phyloP scores from a whole-genome alignment of 2,329 filamentous ascomycete genomes.

The Fusarium nygamai region DNA sequence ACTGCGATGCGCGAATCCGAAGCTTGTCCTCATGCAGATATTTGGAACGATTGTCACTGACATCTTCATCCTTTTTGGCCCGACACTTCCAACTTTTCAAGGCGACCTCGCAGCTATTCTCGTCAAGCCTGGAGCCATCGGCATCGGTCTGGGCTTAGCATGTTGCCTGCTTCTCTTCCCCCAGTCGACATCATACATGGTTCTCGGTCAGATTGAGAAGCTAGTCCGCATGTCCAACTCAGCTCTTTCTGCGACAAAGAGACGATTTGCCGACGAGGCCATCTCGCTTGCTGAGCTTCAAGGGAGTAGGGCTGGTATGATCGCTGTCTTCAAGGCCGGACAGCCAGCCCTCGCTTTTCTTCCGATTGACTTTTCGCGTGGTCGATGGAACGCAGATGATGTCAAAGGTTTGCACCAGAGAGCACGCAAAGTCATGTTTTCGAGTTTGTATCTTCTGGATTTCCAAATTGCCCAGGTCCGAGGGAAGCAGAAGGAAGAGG shows the following conservation, averaged over 20 bases:
- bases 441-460: conserved; percentile 52
- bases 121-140: conserved; percentile 57
- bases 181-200: conserved; percentile 57
- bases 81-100: conserved; percentile 45
- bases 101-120: conserved; percentile 45
- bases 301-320: conserved; percentile 40
- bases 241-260: conserved; percentile 46
- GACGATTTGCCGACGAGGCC: conserved; percentile 30
- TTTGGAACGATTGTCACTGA: conserved; percentile 59
- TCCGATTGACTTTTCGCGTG: conserved; percentile 57
- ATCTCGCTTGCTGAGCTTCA: conserved; percentile 46
- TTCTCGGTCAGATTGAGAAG: conserved; percentile 49
- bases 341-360: conserved; percentile 55
- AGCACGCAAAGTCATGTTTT: conserved; percentile 49
- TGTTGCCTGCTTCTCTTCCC: conserved; percentile 60
- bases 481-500: conserved; percentile 33
- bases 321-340: conserved; percentile 50
- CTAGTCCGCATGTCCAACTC: conserved; percentile 46
- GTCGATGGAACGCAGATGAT: conserved; percentile 57
- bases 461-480: conserved; percentile 51
- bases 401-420: conserved; percentile 50
- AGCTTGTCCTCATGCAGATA: conserved; percentile 55
- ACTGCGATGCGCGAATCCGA: conserved; percentile 56
- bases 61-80: conserved; percentile 56
- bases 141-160: conserved; percentile 55